phyloP scores from a whole-genome alignment of 1,139 yeast species.

The Blastobotrys malaysiensis region DNA sequence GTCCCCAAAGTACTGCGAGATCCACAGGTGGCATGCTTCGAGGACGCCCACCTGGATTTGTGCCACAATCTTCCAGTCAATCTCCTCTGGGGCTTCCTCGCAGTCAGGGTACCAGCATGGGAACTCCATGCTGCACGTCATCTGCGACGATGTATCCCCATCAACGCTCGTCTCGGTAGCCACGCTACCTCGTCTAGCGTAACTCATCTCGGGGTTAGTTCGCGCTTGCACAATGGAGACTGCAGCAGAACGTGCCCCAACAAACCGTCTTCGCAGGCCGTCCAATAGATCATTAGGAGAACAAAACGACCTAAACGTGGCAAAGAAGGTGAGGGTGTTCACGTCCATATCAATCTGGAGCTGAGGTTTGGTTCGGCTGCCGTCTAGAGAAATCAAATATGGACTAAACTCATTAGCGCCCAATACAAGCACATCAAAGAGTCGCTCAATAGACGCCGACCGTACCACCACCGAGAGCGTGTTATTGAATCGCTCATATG shows the following conservation, averaged over 20 bases:
- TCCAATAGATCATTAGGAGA: slow-evolving; percentile 48
- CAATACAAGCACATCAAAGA: slow-evolving; percentile 57
- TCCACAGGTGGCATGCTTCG: slow-evolving; percentile 68
- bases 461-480: slow-evolving; percentile 43
- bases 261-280: slow-evolving; percentile 47
- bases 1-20: slow-evolving; percentile 68
- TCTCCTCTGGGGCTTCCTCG: slow-evolving; percentile 30
- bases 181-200: background rate
- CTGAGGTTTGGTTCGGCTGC: slow-evolving; percentile 21
- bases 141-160: background rate
- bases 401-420: slow-evolving; percentile 45
- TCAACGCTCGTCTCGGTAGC: slow-evolving; percentile 6
- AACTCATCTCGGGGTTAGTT: background rate
- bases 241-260: slow-evolving; percentile 58
- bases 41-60: slow-evolving; percentile 78
- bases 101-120: slow-evolving; percentile 39
- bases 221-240: slow-evolving; percentile 37
- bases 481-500: slow-evolving; percentile 10
- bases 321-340: slow-evolving; percentile 58
- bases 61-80: slow-evolving; percentile 54
- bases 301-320: slow-evolving; percentile 59
- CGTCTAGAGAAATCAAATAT: slow-evolving; percentile 22
- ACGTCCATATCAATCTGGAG: slow-evolving; percentile 54
- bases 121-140: slow-evolving; percentile 25
- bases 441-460: slow-evolving; percentile 55